These are phyloP conservation scores for Rubia peregrina DNA, from an alignment of 305 asterid species.

Conservation along the genomic window DNA sequence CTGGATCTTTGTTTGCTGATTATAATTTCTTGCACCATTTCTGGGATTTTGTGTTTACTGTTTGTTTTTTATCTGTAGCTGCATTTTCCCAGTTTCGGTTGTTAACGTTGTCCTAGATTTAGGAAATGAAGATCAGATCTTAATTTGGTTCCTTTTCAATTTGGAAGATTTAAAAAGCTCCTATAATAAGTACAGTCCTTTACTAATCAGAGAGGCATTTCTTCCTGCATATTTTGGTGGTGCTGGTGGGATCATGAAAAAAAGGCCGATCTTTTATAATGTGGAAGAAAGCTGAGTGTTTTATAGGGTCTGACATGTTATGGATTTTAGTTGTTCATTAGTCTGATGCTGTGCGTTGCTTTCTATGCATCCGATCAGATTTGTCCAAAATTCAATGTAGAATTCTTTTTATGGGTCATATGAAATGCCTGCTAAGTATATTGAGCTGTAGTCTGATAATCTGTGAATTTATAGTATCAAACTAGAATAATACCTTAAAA, in stretches of 20 bases:
- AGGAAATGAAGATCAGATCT: slow-evolving; percentile 8
- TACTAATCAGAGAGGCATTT: neutral
- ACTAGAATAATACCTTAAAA: neutral
- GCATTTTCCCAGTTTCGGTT: neutral
- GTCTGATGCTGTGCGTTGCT: slow-evolving; percentile 1
- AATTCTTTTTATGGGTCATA: no score
- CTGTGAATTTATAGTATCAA: neutral
- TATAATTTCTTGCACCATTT: neutral
- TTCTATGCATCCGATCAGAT: slow-evolving; percentile 7
- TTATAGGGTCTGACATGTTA: neutral
- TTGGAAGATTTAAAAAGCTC: neutral
- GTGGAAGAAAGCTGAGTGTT: neutral
- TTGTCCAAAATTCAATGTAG: slow-evolving; percentile 6
- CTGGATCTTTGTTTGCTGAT: slow-evolving; percentile 8
- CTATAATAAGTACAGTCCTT: neutral
- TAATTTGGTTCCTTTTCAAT: neutral
- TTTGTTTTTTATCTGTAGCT: slow-evolving; percentile 15
- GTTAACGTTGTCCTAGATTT: neutral
- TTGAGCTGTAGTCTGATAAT: neutral
- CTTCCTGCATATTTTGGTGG: neutral
- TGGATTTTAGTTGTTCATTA: neutral
- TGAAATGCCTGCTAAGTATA: neutral
- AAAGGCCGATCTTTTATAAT: neutral
- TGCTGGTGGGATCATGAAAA: neutral
- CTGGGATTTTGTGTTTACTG: neutral